Percentiles rank a stretch among this genome's conserved stretches.
Conservation (phyloP, 257 asterid species). For the Ilex aquifolium region DNA sequence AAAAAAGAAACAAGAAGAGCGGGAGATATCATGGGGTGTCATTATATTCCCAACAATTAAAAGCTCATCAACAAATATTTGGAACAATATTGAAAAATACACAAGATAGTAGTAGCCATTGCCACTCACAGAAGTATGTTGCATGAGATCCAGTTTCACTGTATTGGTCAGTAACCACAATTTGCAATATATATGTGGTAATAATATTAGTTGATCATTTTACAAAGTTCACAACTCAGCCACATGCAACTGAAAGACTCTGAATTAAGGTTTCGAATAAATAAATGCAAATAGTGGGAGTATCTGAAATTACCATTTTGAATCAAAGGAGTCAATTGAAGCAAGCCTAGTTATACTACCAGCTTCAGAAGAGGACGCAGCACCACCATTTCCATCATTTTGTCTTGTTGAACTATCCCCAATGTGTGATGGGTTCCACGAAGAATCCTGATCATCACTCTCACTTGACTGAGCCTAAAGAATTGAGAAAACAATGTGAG, state of each 20-base stretch:
- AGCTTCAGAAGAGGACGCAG: slow-evolving; percentile 51
- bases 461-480: slow-evolving; percentile 40
- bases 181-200: no score
- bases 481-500: not conserved
- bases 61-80: no score
- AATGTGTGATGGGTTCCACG: slow-evolving; percentile 78
- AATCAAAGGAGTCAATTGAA: slow-evolving; percentile 92
- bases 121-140: no score
- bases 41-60: no score
- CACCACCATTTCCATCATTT: slow-evolving; percentile 49
- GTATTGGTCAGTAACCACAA: no score
- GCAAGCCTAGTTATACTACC: slow-evolving; percentile 92
- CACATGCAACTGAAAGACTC: not conserved
- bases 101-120: no score
- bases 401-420: slow-evolving; percentile 60
- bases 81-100: no score
- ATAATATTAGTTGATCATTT: no score
- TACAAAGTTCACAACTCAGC: no score
- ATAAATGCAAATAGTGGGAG: not conserved
- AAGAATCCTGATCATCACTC: slow-evolving; percentile 59
- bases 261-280: not conserved
- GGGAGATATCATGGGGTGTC: no score
- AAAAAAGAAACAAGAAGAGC: no score
- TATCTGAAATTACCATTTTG: slow-evolving; percentile 62
- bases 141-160: no score